These are phyloP conservation scores for Ustilago cynodontis DNA, from an alignment of 1,284 basidiomycete species.

Conservation along the genomic window DNA sequence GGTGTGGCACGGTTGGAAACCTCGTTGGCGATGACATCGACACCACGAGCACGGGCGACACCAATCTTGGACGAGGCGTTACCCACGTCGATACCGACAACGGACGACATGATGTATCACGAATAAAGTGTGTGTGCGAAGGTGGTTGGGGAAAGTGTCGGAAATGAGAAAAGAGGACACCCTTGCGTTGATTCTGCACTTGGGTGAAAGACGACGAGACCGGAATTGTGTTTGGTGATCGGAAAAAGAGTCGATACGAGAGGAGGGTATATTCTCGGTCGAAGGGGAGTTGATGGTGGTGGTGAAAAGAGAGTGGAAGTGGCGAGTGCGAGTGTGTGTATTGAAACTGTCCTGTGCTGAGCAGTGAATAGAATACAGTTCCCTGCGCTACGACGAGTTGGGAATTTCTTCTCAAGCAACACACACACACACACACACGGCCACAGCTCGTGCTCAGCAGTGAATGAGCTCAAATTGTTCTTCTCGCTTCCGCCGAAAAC, in stretches of 20 bases:
- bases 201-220: too few relatives aligned
- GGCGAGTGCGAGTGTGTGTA: slow-evolving; percentile 2
- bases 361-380: too few relatives aligned
- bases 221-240: slow-evolving; percentile 1
- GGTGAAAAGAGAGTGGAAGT: not conserved
- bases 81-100: slow-evolving; percentile 68
- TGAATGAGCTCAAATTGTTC: slow-evolving; percentile 18
- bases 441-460: not conserved
- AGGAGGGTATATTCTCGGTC: slow-evolving; percentile 20
- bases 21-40: slow-evolving; percentile 68
- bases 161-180: not conserved
- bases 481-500: slow-evolving; percentile 46
- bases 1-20: slow-evolving; percentile 69
- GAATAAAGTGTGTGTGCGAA: not conserved
- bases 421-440: not conserved
- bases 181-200: too few relatives aligned
- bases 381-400: too few relatives aligned
- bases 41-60: slow-evolving; percentile 66
- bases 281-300: slow-evolving; percentile 9
- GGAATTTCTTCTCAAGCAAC: slow-evolving; percentile 43
- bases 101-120: slow-evolving; percentile 58
- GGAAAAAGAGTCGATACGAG: slow-evolving; percentile 10
- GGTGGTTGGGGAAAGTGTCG: not conserved
- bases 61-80: slow-evolving; percentile 67
- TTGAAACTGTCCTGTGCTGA: not conserved